Base-by-base conservation (phyloP, 2,329 filamentous ascomycete species). In the Diaporthe longicolla region DNA sequence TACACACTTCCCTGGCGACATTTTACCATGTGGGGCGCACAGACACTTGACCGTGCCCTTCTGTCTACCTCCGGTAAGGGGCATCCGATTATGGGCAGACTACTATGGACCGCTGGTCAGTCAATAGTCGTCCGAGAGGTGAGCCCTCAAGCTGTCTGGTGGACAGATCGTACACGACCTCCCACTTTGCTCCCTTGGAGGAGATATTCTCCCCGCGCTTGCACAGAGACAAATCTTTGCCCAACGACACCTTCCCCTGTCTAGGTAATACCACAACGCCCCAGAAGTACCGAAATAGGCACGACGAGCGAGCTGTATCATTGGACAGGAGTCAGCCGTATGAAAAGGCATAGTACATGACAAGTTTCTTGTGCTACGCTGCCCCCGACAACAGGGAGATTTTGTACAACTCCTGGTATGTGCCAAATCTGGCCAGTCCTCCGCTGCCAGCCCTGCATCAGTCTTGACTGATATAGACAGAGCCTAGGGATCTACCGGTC, bases 321-420 rank as follows among this genome's bases (percentile, higher is more conserved):
- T 35, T 52, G n/a, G 63, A 52, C 43, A 66, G 29, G 45, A 66
- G 35, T n/a, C 26, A 66, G 61, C 45, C 61, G 61, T 48, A 4
- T 52, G 24, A 24, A 24, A 37, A 52, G 29, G 35, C 10, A 11
- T 54, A 15, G 63, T 26, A 66, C 63, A 68, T 13, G 45, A 54
- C 32, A 40, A 21, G 48, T 29, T 37, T 40, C 61, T 21, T 52
- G 45, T 66, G 21, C 63, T n/a, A 66, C 29, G 45, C 29, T 13
- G 29, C 29, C 29, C 29, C n/a, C 21, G 11, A 9, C 21, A 40
- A 68, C 48, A 40, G 32, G 48, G 63, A 54, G 32, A 68, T 68
- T 40, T 29, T 9, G 63, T 68, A 35, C 63, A 40, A 52, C 48
- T n/a, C 37, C n/a, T 8, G 24, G 21, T 8, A 19, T 54, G 15